Percentiles rank a stretch among this genome's conserved stretches.
phyloP scores from a whole-genome alignment of 176 grass and related monocot species.

The Thalia dealbata region DNA sequence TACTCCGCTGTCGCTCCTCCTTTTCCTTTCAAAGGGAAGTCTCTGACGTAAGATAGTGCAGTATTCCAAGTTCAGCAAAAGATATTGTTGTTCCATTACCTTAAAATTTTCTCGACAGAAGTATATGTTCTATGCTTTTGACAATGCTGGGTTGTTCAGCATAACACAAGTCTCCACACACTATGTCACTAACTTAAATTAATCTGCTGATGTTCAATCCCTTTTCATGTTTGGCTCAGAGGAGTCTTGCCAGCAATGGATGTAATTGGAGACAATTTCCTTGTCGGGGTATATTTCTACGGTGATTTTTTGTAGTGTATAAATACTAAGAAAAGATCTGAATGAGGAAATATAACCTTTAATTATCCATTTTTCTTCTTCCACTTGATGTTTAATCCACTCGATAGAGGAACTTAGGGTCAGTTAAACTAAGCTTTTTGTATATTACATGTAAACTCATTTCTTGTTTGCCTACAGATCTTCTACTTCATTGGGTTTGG shows the following conservation, averaged over 20 bases:
- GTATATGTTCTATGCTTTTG: neutral
- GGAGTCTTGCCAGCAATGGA: constrained; percentile 2
- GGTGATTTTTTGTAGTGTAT: neutral
- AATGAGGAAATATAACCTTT: neutral
- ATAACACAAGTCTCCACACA: neutral
- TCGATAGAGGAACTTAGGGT: no score
- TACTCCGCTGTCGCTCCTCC: neutral
- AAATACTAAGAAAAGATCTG: no score
- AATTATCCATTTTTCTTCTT: no score
- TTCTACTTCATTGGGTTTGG: constrained; percentile 95
- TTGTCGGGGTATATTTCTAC: constrained; percentile 6
- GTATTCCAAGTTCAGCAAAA: neutral
- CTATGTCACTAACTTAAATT: no score
- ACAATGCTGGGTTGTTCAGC: neutral
- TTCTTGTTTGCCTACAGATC: constrained; percentile 32
- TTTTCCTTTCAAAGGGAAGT: constrained; percentile 12
- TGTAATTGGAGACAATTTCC: constrained; percentile 1
- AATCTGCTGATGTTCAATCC: neutral
- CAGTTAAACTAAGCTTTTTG: neutral
- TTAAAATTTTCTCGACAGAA: neutral
- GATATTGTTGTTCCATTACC: neutral
- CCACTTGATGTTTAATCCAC: no score
- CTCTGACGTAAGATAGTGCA: constrained; percentile 5
- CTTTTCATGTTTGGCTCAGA: neutral
- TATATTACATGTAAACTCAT: neutral